Evolutionary conservation across 2,329 filamentous ascomycete genomes (phyloP).

Genomic region (Sporothrix variecibatus): DNA sequence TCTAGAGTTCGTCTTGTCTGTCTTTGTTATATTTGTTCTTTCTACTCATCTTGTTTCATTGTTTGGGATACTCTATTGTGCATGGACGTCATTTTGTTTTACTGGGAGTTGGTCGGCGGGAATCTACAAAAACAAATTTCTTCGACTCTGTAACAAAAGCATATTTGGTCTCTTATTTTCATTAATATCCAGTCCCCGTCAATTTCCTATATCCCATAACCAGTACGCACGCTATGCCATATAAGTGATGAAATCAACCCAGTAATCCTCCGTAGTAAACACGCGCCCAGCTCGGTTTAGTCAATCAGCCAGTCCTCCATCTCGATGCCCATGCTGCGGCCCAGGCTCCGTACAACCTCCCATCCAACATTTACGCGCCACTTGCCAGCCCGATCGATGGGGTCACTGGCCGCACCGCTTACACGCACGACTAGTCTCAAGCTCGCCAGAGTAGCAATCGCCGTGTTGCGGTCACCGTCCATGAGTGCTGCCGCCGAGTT

Average conservation of each 20-base stretch:
- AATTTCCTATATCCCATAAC: background rate
- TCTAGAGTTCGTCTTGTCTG: slow-evolving; percentile 35
- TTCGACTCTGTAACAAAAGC: background rate
- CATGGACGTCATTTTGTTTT: slow-evolving; percentile 15
- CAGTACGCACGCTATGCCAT: slow-evolving; percentile 7
- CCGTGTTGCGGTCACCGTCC: slow-evolving; percentile 62
- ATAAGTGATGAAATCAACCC: background rate
- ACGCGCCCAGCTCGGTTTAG: slow-evolving; percentile 38
- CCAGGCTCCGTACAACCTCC: slow-evolving; percentile 72
- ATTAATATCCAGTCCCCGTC: background rate
- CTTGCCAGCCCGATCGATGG: slow-evolving; percentile 67
- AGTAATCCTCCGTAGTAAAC: background rate
- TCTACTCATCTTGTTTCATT: background rate
- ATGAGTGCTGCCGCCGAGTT: slow-evolving; percentile 39
- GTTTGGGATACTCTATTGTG: slow-evolving; percentile 19
- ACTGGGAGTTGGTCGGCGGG: slow-evolving; percentile 16
- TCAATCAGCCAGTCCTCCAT: slow-evolving; percentile 76
- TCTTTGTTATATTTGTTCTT: background rate
- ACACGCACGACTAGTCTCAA: slow-evolving; percentile 69
- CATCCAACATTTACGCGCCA: slow-evolving; percentile 80
- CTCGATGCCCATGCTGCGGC: slow-evolving; percentile 74
- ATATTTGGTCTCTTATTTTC: background rate
- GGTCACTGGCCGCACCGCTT: slow-evolving; percentile 58
- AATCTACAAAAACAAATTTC: background rate
- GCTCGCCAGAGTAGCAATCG: slow-evolving; percentile 71